phyloP scores from a whole-genome alignment of 352 stramenopile genomes.

The Blastocystis sp. region DNA sequence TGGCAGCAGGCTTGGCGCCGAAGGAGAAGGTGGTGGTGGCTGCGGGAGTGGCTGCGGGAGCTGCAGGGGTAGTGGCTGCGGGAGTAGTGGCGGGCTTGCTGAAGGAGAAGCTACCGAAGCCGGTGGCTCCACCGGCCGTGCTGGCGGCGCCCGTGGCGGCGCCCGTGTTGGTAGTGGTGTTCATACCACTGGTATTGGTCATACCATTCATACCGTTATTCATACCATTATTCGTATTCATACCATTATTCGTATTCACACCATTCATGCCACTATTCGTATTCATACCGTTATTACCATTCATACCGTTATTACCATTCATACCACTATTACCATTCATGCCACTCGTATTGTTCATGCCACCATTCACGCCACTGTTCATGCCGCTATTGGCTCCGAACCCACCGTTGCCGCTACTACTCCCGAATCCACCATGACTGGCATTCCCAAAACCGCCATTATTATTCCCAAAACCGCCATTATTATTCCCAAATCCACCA shows the following conservation, averaged over 20 bases:
- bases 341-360: no score
- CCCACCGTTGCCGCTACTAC: not conserved
- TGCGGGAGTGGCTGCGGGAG: not conserved
- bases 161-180: not conserved
- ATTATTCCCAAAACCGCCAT: not conserved
- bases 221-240: not conserved
- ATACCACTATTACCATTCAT: not conserved
- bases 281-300: not conserved
- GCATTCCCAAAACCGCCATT: not conserved
- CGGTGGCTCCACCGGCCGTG: no score
- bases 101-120: no score
- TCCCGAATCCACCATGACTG: not conserved
- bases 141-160: no score
- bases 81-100: not conserved
- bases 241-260: slow-evolving; percentile 5
- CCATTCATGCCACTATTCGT: not conserved
- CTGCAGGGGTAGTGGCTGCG: not conserved
- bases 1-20: not conserved
- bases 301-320: not conserved
- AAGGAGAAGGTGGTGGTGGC: not conserved
- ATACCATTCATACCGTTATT: not conserved
- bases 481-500: not conserved
- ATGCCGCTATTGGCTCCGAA: no score
- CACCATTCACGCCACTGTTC: no score
- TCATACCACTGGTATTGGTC: not conserved